Evolutionary conservation across 1,284 basidiomycete genomes (phyloP), one percentile per base, ranked within the genome.

Genomic region (Sanguinoderma infundibulare): DNA sequence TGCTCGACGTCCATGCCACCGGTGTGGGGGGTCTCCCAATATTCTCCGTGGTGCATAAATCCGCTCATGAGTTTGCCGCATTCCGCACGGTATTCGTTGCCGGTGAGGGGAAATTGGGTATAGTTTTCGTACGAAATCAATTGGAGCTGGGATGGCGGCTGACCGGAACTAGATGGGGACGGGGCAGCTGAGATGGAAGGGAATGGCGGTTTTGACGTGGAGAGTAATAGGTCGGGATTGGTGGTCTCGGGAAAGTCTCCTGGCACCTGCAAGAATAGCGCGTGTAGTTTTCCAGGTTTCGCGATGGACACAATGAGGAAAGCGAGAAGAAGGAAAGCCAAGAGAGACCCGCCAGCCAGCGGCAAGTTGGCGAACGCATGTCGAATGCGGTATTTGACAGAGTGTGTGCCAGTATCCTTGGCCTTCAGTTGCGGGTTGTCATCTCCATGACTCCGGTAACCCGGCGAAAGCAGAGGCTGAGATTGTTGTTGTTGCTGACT

Each of bases 101-200:
- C 80, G 20, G 78, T 79, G 17, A 88, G 77, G 22, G 87, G 87
- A 69, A 87, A 87, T n/a, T 69, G 73, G 7, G 84, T 84, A 68
- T 87, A 86, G 65, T 83, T 84, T 62, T 78, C 81, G 72, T 88
- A 88, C 9, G 83, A 86, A 17, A 89, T 81, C 36, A 81, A 30
- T 3, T 44, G 39, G 9, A 30, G 8, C 15, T n/a, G 30, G 28
- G 53, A 2, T n/a, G 8, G 12, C 24, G 30, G 8, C 15, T 39
- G n/a, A 3, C 30, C 39, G 20, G 38, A 7, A 40, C 39, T n/a
- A 15, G 53, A 34, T 28, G 26, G 14, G 1, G 39, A 20, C 6
- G 38, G 26, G 5, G 36, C 24, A 26, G 22, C 38, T 12, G 67
- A 7, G 36, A 20, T 32, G 57, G 49, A 49, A 40, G 28, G 55